Percentiles rank a stretch among this genome's conserved stretches.
phyloP scores from a whole-genome alignment of 169 alveolate species.

The Plasmodium gaboni region DNA sequence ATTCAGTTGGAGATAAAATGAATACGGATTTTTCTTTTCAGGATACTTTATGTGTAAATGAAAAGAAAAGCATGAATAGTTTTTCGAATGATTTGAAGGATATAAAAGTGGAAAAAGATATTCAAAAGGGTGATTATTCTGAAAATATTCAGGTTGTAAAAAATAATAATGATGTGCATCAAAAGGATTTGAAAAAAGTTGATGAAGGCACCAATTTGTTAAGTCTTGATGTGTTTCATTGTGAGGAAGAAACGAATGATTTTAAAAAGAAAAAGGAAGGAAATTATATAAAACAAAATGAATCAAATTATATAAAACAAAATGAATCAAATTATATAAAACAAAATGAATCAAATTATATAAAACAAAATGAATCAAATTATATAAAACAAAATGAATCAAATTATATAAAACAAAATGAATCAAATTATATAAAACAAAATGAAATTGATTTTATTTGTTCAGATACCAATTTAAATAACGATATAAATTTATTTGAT shows the following conservation, averaged over 20 bases:
- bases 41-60: too few species aligned
- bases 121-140: background rate
- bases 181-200: background rate
- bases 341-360: background rate
- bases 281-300: background rate
- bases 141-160: background rate
- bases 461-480: background rate
- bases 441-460: background rate
- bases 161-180: background rate
- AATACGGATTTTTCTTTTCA: too few species aligned
- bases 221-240: background rate
- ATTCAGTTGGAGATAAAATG: too few species aligned
- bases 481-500: slow-evolving; percentile 3
- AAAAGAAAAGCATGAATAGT: too few species aligned
- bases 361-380: background rate
- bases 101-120: too few species aligned
- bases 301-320: background rate
- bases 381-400: background rate
- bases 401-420: background rate
- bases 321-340: background rate
- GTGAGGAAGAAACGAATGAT: background rate
- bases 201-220: background rate
- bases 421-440: background rate
- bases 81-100: too few species aligned
- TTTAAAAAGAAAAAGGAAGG: background rate